Percentiles rank a stretch among this genome's conserved stretches.
phyloP scores from a whole-genome alignment of 2,329 filamentous ascomycete species.

The Ophiostoma montium region DNA sequence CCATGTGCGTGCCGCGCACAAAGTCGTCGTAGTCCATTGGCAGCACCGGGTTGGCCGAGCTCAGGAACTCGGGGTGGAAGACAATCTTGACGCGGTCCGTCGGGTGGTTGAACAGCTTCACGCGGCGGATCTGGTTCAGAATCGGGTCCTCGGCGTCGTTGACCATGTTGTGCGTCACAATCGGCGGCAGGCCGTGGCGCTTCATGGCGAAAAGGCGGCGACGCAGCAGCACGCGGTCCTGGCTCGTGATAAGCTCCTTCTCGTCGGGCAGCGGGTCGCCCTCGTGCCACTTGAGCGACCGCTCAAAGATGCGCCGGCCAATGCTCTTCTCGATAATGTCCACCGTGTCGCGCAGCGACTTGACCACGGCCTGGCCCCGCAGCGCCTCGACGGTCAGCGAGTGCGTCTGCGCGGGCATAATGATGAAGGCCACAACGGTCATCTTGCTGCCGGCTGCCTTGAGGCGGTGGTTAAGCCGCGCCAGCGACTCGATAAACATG shows the following conservation, averaged over 20 bases:
- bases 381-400: constrained; percentile 91
- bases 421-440: constrained; percentile 94
- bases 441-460: constrained; percentile 76
- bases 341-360: constrained; percentile 84
- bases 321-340: constrained; percentile 87
- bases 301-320: constrained; percentile 86
- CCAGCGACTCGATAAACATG: constrained; percentile 97
- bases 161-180: constrained; percentile 97
- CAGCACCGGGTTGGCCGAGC: constrained; percentile 86
- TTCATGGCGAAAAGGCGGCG: constrained; percentile 95
- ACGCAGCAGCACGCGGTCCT: constrained; percentile 84
- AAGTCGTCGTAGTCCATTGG: constrained; percentile 98
- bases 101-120: constrained; percentile 94
- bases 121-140: constrained; percentile 86
- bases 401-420: constrained; percentile 94
- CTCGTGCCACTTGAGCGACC: constrained; percentile 89
- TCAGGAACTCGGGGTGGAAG: constrained; percentile 96
- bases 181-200: constrained; percentile 73
- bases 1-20: constrained; percentile 88
- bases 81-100: constrained; percentile 92
- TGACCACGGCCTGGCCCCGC: constrained; percentile 94
- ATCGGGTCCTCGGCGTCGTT: constrained; percentile 90
- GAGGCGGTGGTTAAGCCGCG: constrained; percentile 83
- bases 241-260: constrained; percentile 84
- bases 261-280: constrained; percentile 88